Evolutionary conservation across 2,329 filamentous ascomycete genomes (phyloP).

Genomic region (Diaporthe caulivora): DNA sequence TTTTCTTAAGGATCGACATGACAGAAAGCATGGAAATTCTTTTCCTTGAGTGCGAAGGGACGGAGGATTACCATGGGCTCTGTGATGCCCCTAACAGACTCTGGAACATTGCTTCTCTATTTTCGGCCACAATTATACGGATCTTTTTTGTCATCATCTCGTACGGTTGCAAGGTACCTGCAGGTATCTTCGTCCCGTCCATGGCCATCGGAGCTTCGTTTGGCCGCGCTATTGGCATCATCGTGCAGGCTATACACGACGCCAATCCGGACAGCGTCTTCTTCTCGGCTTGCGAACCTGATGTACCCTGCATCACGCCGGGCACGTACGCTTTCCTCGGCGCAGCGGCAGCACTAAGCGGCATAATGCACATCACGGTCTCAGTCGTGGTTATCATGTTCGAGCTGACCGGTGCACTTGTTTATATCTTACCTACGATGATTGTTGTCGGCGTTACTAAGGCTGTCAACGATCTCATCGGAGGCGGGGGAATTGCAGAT

Average conservation of each 20-base stretch:
- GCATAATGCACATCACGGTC: conserved; percentile 98
- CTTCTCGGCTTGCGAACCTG: conserved; percentile 89
- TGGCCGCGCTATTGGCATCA: conserved; percentile 91
- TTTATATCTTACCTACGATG: conserved; percentile 98
- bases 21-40: conserved; percentile 99
- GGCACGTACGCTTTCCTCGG: conserved; percentile 97
- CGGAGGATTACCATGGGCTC: conserved; percentile 88
- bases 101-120: conserved; percentile 82
- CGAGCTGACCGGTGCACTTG: conserved; percentile 95
- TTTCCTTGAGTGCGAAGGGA: conserved; percentile 92
- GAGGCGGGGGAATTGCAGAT: conserved; percentile 91
- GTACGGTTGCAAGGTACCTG: conserved; percentile 97
- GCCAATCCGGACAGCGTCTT: conserved; percentile 84
- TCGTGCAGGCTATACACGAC: conserved; percentile 91
- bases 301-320: conserved; percentile 95
- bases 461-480: conserved; percentile 88
- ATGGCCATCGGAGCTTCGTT: conserved; percentile 98
- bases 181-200: conserved; percentile 96
- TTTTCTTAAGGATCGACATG: conserved; percentile 97
- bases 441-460: conserved; percentile 98
- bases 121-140: conserved; percentile 83
- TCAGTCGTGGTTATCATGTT: conserved; percentile 99
- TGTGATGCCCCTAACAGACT: conserved; percentile 84
- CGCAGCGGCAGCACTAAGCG: conserved; percentile 89
- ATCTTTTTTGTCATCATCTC: conserved; percentile 92